Conservation (phyloP, 441 rosid genomes). For the Daphne laureola region DNA sequence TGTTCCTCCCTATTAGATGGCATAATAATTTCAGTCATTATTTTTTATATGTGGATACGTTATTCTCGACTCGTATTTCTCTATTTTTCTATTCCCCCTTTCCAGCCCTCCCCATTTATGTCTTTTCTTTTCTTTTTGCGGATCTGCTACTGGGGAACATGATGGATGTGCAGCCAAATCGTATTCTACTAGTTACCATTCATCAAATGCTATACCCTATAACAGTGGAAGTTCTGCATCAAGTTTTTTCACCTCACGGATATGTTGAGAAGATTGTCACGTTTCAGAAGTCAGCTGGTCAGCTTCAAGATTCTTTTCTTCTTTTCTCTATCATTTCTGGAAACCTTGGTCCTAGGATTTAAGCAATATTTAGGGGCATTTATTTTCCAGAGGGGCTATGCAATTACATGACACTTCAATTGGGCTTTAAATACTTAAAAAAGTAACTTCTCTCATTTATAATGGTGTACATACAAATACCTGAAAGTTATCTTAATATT, state of each 20-base stretch:
- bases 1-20: too few species aligned
- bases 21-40: conserved; percentile 9
- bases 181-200: conserved; percentile 91
- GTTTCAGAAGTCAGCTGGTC: conserved; percentile 99
- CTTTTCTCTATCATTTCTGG: conserved; percentile 21
- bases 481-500: neutral
- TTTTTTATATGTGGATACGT: conserved; percentile 17
- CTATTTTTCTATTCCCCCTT: conserved; percentile 33
- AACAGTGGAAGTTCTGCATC: conserved; percentile 98
- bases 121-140: conserved; percentile 39
- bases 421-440: neutral
- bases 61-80: conserved; percentile 19
- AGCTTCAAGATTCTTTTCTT: conserved; percentile 43
- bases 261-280: conserved; percentile 98
- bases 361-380: conserved; percentile 11
- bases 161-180: conserved; percentile 85
- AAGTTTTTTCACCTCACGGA: conserved; percentile 96
- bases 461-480: neutral
- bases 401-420: neutral
- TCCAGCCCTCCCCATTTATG: conserved; percentile 30
- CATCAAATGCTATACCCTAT: conserved; percentile 99
- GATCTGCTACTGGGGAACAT: conserved; percentile 51
- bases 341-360: conserved; percentile 12
- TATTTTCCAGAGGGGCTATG: too few species aligned
- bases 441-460: too few species aligned